Conservation (phyloP, 345 rosid genomes). For the Laguncularia racemosa region DNA sequence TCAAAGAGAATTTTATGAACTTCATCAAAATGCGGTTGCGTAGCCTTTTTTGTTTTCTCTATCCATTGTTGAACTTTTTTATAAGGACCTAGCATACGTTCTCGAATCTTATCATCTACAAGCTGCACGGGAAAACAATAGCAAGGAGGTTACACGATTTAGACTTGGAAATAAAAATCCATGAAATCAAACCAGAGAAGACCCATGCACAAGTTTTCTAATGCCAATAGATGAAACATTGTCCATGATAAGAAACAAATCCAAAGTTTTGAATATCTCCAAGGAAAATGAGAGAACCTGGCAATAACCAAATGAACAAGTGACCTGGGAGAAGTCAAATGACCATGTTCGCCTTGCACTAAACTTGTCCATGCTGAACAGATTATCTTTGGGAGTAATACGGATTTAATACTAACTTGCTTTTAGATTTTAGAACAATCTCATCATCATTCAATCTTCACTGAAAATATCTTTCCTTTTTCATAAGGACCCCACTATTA, state of each 20-base stretch:
- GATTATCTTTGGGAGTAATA: not conserved
- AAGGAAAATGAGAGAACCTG: too few relatives aligned
- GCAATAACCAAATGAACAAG: not conserved
- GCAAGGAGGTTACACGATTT: not conserved
- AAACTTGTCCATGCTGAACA: not conserved
- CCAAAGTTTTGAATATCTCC: too few relatives aligned
- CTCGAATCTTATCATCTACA: constrained; percentile 55
- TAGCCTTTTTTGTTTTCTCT: constrained; percentile 54
- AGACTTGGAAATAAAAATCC: too few relatives aligned
- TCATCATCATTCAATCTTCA: not conserved
- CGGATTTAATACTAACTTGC: not conserved
- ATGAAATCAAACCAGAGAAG: not conserved
- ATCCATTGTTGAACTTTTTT: constrained; percentile 76
- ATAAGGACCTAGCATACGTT: constrained; percentile 44
- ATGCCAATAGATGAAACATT: too few relatives aligned
- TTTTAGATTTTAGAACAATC: not conserved
- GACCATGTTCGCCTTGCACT: not conserved
- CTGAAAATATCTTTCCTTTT: not conserved
- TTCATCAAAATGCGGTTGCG: constrained; percentile 69
- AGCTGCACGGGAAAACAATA: constrained; percentile 24
- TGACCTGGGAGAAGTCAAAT: not conserved
- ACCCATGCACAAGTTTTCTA: too few relatives aligned
- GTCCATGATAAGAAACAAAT: too few relatives aligned
- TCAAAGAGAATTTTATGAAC: constrained; percentile 46
- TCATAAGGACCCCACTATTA: not conserved